A percentile compares a stretch with the other conserved stretches of the same genome.
Conservation (phyloP, 768 basidiomycete genomes). For the Tricholoma furcatifolium region DNA sequence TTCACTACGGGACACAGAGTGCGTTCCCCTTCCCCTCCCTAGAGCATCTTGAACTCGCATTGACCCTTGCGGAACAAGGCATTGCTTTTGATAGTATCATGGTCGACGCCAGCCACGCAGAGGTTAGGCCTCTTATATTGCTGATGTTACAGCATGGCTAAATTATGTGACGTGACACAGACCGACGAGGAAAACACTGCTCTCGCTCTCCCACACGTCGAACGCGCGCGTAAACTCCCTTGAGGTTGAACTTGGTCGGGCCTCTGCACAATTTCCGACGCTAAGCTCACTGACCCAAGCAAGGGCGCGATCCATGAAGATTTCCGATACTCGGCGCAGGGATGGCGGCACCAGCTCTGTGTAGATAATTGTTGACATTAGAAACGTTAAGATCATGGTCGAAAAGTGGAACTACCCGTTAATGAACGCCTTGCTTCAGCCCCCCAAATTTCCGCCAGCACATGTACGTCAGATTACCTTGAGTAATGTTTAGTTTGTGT, state of each 20-base stretch:
- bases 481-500: not conserved
- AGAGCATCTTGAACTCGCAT: constrained; percentile 43
- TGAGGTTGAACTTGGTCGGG: constrained; percentile 50
- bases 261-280: constrained; percentile 42
- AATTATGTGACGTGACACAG: constrained; percentile 22
- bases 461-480: constrained; percentile 28
- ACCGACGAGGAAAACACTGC: constrained; percentile 47
- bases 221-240: constrained; percentile 39
- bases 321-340: constrained; percentile 50
- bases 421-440: constrained; percentile 39
- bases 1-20: constrained; percentile 91
- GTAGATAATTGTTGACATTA: not conserved
- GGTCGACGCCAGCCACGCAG: constrained; percentile 50
- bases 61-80: constrained; percentile 43
- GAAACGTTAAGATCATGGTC: not conserved
- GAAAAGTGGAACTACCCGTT: constrained; percentile 26
- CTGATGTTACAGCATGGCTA: not conserved
- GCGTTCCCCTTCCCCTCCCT: too few relatives aligned
- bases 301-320: constrained; percentile 43
- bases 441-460: constrained; percentile 45
- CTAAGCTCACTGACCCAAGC: constrained; percentile 43
- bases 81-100: constrained; percentile 49
- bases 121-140: constrained; percentile 22
- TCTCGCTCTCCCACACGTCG: constrained; percentile 42
- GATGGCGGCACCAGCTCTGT: constrained; percentile 42